Conservation (phyloP, 176 grass and related monocot genomes). For the Cenchrus americanus region DNA sequence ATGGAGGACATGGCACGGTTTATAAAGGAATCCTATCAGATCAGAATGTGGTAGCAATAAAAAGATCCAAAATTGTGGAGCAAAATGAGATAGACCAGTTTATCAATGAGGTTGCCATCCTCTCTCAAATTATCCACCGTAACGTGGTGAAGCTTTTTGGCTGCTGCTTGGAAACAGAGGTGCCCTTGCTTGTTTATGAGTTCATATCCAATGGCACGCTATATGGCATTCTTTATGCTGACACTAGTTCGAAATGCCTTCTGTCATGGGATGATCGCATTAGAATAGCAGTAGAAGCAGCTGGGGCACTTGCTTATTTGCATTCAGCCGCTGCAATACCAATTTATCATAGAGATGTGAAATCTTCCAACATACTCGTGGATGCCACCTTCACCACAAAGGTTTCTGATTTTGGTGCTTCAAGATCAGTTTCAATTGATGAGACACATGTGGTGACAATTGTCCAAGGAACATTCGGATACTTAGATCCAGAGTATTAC, state of each 20-base stretch:
- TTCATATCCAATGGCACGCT: conserved; percentile 63
- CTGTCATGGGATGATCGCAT: conserved; percentile 51
- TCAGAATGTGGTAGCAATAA: conserved; percentile 45
- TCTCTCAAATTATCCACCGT: conserved; percentile 54
- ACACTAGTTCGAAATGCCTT: not conserved
- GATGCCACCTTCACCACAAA: conserved; percentile 34
- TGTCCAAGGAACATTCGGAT: conserved; percentile 59
- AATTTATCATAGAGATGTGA: conserved; percentile 62
- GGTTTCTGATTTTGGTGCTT: conserved; percentile 57
- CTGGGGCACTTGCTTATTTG: conserved; percentile 46
- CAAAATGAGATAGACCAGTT: conserved; percentile 55
- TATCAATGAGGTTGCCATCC: conserved; percentile 56
- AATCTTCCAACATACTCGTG: conserved; percentile 57
- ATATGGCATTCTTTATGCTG: conserved; percentile 24
- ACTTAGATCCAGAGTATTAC: conserved; percentile 61
- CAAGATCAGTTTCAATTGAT: conserved; percentile 44
- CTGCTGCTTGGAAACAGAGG: conserved; percentile 50
- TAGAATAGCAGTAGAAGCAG: conserved; percentile 35
- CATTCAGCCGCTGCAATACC: conserved; percentile 47
- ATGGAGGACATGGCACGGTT: conserved; percentile 55
- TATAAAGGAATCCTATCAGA: conserved; percentile 50
- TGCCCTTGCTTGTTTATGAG: conserved; percentile 57
- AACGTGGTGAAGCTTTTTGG: conserved; percentile 59
- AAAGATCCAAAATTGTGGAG: conserved; percentile 49
- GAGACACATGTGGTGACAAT: conserved; percentile 53